Percentiles rank a stretch among this genome's conserved stretches.
Conservation (phyloP, 1,284 basidiomycete species). For the Pulveroboletus sp. region DNA sequence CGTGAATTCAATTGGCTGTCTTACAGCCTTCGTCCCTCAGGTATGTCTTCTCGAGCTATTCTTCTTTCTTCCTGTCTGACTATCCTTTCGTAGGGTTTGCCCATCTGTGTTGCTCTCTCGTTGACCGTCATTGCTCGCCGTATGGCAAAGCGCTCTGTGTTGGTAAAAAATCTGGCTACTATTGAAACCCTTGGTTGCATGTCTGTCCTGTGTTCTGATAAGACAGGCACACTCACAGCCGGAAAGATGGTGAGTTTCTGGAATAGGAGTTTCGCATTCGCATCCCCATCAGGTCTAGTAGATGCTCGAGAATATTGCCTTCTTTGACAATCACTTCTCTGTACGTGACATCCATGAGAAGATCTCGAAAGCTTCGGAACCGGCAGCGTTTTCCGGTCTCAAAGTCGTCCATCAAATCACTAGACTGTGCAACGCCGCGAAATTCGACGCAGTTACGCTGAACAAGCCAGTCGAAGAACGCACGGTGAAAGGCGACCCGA, state of each 20-base stretch:
- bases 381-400: slow-evolving; percentile 19
- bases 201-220: slow-evolving; percentile 59
- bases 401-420: slow-evolving; percentile 45
- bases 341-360: slow-evolving; percentile 28
- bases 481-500: slow-evolving; percentile 60
- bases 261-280: not conserved
- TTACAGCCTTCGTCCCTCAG: slow-evolving; percentile 51
- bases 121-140: slow-evolving; percentile 51
- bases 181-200: slow-evolving; percentile 62
- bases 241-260: slow-evolving; percentile 38
- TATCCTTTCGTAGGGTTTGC: slow-evolving; percentile 40
- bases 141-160: slow-evolving; percentile 52
- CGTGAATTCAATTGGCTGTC: slow-evolving; percentile 48
- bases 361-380: slow-evolving; percentile 16
- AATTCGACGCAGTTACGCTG: slow-evolving; percentile 45
- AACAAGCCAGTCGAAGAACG: slow-evolving; percentile 44
- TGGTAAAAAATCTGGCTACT: slow-evolving; percentile 60
- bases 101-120: slow-evolving; percentile 49
- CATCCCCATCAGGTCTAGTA: slow-evolving; percentile 6
- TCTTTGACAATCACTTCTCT: slow-evolving; percentile 40
- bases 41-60: slow-evolving; percentile 16
- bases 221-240: slow-evolving; percentile 49
- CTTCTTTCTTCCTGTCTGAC: not conserved
- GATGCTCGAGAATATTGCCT: slow-evolving; percentile 45
- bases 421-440: slow-evolving; percentile 63